Base-by-base conservation (phyloP, 2,329 filamentous ascomycete species). In the Colletotrichum chlorophyti region DNA sequence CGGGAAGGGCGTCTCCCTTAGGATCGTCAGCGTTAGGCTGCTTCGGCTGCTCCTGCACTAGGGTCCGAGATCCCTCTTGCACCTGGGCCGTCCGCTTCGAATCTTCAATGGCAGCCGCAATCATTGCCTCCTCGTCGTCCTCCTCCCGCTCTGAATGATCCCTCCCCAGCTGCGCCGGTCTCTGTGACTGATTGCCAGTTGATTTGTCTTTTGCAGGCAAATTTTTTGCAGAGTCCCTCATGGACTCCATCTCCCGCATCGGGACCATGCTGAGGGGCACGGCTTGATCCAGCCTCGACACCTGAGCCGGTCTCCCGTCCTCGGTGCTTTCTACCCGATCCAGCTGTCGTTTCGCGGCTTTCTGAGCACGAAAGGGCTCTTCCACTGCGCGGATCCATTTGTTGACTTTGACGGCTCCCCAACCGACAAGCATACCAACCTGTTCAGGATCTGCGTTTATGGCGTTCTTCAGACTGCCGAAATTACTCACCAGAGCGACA, bases 401-500 rank as follows among this genome's bases (percentile, higher is more conserved):
- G 73, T 90, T 89, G 19, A 97, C 92, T 74, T 99, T 99, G 77
- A 91, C 93, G 74, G 96, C 91, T 29, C 95, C 95, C 93, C 93
- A 99, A 1, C 95, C 95, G 26, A 88, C 84, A n/a, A 99, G 86
- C 62, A 91, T 78, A 12, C 87, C 86, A 31, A 99, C 83, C 72
- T 96, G 91, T 70, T 98, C 95, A 0, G 91, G 86, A 40, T 90
- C 84, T 2, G 93, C 94, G 72, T 97, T 97, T 58, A 98, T 81
- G 1, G 94, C 94, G 32, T 90, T 91, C 65, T 88, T 86, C 57
- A 99, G 76, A 64, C 91, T 96, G 21, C 95, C 95, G 77, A 98
- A 99, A 47, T 92, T 93, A 65, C 91, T 91, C 31, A 98, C 93
- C 47, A 99, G 76, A 24, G 91, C 90, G 9, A 97, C 87, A 0